Conservation (phyloP, 2,329 filamentous ascomycete species). For the Grosmannia serpens region DNA sequence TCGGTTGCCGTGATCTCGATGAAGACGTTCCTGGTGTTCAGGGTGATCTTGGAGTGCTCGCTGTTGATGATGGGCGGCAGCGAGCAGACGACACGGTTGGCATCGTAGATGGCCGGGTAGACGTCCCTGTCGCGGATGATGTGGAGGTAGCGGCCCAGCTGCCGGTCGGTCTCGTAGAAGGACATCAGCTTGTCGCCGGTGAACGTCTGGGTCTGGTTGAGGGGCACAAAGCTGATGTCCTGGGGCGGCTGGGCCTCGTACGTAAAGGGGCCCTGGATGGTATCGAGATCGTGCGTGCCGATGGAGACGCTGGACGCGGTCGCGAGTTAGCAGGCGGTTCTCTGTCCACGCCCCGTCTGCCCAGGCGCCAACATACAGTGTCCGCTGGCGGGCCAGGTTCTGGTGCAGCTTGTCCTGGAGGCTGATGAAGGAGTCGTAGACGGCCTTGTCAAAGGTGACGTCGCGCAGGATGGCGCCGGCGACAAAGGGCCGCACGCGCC, state of each 20-base stretch:
- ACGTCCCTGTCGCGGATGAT: constrained; percentile 91
- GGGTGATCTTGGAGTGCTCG: constrained; percentile 89
- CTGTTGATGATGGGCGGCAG: constrained; percentile 97
- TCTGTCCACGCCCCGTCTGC: no score
- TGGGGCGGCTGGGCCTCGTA: constrained; percentile 90
- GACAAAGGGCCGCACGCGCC: constrained; percentile 73
- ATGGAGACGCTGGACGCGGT: constrained; percentile 56
- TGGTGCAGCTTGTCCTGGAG: constrained; percentile 97
- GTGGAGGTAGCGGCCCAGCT: constrained; percentile 69
- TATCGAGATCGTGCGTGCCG: constrained; percentile 93
- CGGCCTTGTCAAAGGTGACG: constrained; percentile 80
- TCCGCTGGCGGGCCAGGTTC: constrained; percentile 86
- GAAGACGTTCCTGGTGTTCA: constrained; percentile 86
- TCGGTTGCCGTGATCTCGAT: constrained; percentile 94
- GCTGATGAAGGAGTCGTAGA: constrained; percentile 94
- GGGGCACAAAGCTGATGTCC: constrained; percentile 78
- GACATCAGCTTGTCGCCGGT: constrained; percentile 79
- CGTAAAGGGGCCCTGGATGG: constrained; percentile 85
- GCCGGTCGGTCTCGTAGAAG: constrained; percentile 91
- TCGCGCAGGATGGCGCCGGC: constrained; percentile 82
- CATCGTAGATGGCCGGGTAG: constrained; percentile 92
- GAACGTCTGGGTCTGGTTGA: constrained; percentile 89
- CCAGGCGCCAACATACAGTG: constrained; percentile 35
- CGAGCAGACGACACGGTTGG: constrained; percentile 77
- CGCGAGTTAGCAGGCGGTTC: no score